phyloP scores from a whole-genome alignment of 495 filamentous ascomycete species.

The Neurospora sp. region DNA sequence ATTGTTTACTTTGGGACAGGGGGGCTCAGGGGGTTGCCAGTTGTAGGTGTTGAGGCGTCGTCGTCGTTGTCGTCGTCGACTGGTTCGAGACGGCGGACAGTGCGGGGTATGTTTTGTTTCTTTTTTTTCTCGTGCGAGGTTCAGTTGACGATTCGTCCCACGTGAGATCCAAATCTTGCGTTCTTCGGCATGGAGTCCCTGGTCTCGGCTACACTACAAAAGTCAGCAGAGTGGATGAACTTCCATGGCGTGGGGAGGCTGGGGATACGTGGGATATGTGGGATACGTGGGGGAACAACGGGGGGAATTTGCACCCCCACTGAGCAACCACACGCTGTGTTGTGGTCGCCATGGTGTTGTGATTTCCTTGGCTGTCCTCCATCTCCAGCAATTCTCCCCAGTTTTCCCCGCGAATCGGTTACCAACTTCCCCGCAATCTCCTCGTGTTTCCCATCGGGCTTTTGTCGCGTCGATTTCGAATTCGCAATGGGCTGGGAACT shows the following conservation, averaged over 20 bases:
- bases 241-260: not conserved
- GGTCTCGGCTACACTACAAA: not conserved
- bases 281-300: not conserved
- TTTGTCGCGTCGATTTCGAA: not conserved
- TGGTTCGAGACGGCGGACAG: not conserved
- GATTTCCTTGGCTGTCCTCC: not conserved
- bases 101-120: not conserved
- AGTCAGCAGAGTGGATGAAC: not conserved
- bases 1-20: not conserved
- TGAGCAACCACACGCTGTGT: not conserved
- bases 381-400: not conserved
- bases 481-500: not conserved
- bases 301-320: not conserved
- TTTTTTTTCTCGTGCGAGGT: not conserved
- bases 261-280: not conserved
- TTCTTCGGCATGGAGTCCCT: not conserved
- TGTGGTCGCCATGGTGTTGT: not conserved
- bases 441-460: not conserved
- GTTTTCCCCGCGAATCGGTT: not conserved
- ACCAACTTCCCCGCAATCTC: not conserved
- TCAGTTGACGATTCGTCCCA: not conserved
- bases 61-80: not conserved
- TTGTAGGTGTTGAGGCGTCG: not conserved
- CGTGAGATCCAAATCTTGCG: not conserved
- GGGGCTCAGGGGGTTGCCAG: not conserved